Evolutionary conservation across 176 grass and related monocot species (phyloP), one percentile per base, ranked within the genome.

Genomic region (Aegilops longissima): DNA sequence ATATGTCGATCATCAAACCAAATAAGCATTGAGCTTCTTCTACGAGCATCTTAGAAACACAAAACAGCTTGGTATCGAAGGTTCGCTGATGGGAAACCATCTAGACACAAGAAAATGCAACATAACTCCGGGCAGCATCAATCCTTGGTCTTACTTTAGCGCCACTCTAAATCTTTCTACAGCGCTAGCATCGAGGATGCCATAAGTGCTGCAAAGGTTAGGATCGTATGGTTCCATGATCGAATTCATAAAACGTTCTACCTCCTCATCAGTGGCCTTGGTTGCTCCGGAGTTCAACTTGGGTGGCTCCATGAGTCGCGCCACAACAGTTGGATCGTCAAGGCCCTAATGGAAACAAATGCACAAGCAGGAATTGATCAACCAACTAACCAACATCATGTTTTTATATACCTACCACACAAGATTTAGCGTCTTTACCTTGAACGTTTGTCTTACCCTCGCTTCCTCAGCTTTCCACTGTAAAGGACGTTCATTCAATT

Each of bases 221-320:
- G 4, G 4, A 70, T 39, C 34, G 34, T 18, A 38, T 70, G 68
- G 68, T n/a, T 2, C 68, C 68, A 20, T 39, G 34, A 70, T 70
- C 20, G 68, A 71, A 2, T 71, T 10, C 68, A 71, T 39, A 34
- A 71, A 71, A 40, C 18, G 4, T 8, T 39, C 9, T 71, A 23
- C 68, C 40, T 71, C 68, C 20, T 71, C 68, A 40, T 71, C 68
- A 21, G 68, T 71, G 68, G 68, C 68, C 35, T 38, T n/a, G 68
- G 1, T 71, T 71, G 35, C 68, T 39, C 68, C 68, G 21, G 40
- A 39, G 4, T 71, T n/a, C 10, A n/a, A 71, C 9, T 71, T 23
- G 9, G 34, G 68, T 71, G 68, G 68, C 23, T 71, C 68, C 68
- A 71, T 71, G 68, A 71, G 68, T 71, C 5, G 34, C 9, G 34